phyloP scores from a whole-genome alignment of 805 yeast genomes.

The Saccharomyces kudriavzevii region DNA sequence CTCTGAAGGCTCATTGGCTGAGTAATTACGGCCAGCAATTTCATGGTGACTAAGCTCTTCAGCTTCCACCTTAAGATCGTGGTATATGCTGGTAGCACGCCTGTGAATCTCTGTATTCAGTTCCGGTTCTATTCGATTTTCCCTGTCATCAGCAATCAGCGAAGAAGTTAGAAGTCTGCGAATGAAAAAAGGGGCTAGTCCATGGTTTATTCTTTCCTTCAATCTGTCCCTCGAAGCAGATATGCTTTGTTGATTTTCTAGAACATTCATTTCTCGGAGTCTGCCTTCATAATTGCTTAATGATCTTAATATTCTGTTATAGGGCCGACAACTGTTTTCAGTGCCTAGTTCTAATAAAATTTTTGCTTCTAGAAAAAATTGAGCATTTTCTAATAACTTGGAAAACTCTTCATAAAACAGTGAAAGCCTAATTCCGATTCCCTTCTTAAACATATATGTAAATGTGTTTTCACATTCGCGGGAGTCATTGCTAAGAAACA shows the following conservation, averaged over 20 bases:
- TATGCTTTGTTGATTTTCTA: conserved; percentile 1
- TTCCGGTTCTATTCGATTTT: neutral
- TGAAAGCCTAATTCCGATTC: conserved; percentile 60
- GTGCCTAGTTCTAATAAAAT: conserved; percentile 29
- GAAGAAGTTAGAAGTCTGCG: neutral
- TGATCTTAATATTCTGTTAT: conserved; percentile 32
- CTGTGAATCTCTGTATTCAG: neutral
- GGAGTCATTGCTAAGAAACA: conserved; percentile 33
- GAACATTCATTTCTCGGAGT: conserved; percentile 9
- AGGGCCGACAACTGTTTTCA: conserved; percentile 56
- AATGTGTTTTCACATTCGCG: conserved; percentile 68
- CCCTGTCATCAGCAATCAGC: neutral
- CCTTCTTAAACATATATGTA: conserved; percentile 59
- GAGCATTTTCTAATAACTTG: conserved; percentile 21
- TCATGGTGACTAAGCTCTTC: conserved; percentile 2
- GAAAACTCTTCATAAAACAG: conserved; percentile 75
- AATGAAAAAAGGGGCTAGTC: neutral
- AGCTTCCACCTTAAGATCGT: neutral
- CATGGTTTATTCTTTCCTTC: neutral
- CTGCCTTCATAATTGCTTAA: conserved; percentile 8
- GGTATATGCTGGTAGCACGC: neutral
- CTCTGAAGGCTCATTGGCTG: conserved; percentile 1
- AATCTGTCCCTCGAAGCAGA: conserved; percentile 1
- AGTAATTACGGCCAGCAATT: neutral
- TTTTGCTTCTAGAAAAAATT: conserved; percentile 15